Evolutionary conservation across 305 asterid species (phyloP).

Genomic region (Solanum hybrid): DNA sequence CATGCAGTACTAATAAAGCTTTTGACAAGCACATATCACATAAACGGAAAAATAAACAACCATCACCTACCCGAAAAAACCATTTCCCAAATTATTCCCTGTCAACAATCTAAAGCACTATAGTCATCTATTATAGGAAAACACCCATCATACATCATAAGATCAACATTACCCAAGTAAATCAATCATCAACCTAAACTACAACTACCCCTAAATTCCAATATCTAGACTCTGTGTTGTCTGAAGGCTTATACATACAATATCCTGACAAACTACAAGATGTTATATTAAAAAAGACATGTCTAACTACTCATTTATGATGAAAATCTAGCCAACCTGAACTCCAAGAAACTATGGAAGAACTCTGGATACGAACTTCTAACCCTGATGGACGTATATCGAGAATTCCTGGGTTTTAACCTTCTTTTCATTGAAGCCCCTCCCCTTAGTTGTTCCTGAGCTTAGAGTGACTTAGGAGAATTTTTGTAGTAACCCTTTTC

Average conservation of each 20-base stretch:
- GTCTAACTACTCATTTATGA: neutral
- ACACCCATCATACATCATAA: no score
- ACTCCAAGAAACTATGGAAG: neutral
- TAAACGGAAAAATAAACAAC: no score
- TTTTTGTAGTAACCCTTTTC: neutral
- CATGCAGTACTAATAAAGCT: no score
- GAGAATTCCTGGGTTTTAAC: neutral
- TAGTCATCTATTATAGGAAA: no score
- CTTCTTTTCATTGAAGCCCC: neutral
- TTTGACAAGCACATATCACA: no score
- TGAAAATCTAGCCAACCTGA: neutral
- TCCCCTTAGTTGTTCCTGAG: neutral
- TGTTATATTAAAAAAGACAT: neutral
- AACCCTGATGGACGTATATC: neutral
- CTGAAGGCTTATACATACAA: neutral
- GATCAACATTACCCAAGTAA: neutral
- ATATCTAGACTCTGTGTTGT: neutral
- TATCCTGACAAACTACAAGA: neutral
- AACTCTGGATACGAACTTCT: neutral
- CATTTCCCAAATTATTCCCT: no score
- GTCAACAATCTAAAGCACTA: no score
- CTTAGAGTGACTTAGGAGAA: neutral
- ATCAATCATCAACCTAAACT: neutral
- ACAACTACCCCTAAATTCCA: neutral
- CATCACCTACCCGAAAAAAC: no score